Conservation (phyloP, 305 asterid genomes). For the Vinca major region DNA sequence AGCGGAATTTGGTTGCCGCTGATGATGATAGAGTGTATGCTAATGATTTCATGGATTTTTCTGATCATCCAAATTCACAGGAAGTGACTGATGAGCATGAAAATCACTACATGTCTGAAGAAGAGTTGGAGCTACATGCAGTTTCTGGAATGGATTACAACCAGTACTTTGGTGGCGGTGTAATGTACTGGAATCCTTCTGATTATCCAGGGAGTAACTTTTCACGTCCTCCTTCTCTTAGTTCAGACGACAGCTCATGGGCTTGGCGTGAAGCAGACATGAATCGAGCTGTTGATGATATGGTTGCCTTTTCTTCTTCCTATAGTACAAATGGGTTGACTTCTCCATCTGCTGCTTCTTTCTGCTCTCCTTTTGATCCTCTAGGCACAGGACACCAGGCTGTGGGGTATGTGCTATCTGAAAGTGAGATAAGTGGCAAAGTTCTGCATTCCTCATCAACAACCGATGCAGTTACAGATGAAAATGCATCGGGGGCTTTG, state of each 20-base stretch:
- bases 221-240: conserved; percentile 98
- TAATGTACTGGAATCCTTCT: conserved; percentile 96
- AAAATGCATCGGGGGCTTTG: conserved; percentile 61
- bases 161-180: conserved; percentile 95
- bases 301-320: conserved; percentile 98
- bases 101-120: conserved; percentile 89
- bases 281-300: conserved; percentile 92
- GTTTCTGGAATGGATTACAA: conserved; percentile 75
- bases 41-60: conserved; percentile 52
- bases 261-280: conserved; percentile 99
- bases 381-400: conserved; percentile 62
- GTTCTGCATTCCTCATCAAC: conserved; percentile 71
- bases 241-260: conserved; percentile 99
- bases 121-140: conserved; percentile 78
- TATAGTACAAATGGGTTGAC: conserved; percentile 94
- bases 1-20: conserved; percentile 44
- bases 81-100: conserved; percentile 80
- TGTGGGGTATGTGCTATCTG: conserved; percentile 85
- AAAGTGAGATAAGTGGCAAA: conserved; percentile 73
- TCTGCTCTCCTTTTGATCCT: conserved; percentile 92
- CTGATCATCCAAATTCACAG: conserved; percentile 52
- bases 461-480: conserved; percentile 64
- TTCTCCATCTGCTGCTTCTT: conserved; percentile 92
- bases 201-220: conserved; percentile 79
- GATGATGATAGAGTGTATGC: conserved; percentile 80